Percentiles rank a stretch among this genome's conserved stretches.
Conservation (phyloP, 176 grass and related monocot genomes). For the Lolium rigidum region DNA sequence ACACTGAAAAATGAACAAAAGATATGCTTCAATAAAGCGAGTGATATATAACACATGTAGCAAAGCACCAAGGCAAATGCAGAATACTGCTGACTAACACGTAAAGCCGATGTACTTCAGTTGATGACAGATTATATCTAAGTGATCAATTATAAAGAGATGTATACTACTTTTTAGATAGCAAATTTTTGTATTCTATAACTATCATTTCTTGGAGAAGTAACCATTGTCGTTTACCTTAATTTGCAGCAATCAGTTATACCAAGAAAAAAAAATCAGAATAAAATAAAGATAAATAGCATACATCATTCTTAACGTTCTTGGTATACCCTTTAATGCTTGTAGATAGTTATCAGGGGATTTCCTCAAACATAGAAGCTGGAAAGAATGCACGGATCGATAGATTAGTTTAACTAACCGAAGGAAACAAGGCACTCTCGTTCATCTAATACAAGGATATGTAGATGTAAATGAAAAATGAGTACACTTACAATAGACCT, state of each 20-base stretch:
- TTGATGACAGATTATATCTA: conserved; percentile 14
- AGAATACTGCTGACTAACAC: neutral
- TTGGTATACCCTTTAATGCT: conserved; percentile 93
- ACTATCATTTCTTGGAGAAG: conserved; percentile 1
- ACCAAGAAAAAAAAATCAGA: conserved; percentile 24
- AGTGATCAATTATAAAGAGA: neutral
- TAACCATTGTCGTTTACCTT: conserved; percentile 6
- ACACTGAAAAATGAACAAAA: neutral
- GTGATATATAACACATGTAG: neutral
- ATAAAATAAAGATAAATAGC: conserved; percentile 34
- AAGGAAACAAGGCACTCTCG: neutral
- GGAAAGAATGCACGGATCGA: conserved; percentile 41
- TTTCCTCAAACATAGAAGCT: conserved; percentile 98
- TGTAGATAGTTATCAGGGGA: conserved; percentile 96
- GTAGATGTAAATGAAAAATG: conserved; percentile 13
- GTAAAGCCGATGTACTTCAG: neutral
- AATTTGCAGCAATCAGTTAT: conserved; percentile 37
- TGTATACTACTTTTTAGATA: neutral
- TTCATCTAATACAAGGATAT: conserved; percentile 23
- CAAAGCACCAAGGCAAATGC: neutral
- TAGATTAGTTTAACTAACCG: conserved; percentile 39
- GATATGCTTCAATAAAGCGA: neutral
- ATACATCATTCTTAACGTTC: conserved; percentile 98
- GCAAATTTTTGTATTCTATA: neutral
- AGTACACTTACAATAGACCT: conserved; percentile 83